Conservation (phyloP, 176 grass and related monocot species). For the Aegilops longissima region DNA sequence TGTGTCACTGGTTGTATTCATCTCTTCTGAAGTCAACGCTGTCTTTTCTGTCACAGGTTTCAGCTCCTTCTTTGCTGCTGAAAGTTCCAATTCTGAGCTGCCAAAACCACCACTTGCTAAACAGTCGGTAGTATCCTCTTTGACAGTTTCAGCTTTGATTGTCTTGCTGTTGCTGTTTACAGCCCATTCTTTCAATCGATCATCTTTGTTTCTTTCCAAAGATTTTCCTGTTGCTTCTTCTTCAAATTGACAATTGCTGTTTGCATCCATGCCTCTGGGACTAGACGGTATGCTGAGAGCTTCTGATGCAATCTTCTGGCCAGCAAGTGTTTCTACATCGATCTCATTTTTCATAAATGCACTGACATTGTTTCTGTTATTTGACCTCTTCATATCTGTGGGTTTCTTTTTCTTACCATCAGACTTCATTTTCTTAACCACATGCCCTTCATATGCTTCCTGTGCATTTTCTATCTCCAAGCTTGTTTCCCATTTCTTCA, state of each 20-base stretch:
- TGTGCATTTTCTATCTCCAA: slow-evolving; percentile 36
- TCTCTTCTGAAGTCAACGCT: slow-evolving; percentile 47
- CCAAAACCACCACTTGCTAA: slow-evolving; percentile 48
- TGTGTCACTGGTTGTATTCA: slow-evolving; percentile 44
- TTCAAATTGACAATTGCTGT: slow-evolving; percentile 42
- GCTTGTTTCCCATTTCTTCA: slow-evolving; percentile 50
- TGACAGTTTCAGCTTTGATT: slow-evolving; percentile 39
- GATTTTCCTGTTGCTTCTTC: slow-evolving; percentile 35
- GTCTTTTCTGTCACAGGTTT: slow-evolving; percentile 58
- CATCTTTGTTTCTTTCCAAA: slow-evolving; percentile 44
- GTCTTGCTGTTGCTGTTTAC: slow-evolving; percentile 33
- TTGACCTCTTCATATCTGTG: slow-evolving; percentile 46
- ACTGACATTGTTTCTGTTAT: slow-evolving; percentile 37
- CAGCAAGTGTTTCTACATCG: slow-evolving; percentile 44
- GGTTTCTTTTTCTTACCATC: slow-evolving; percentile 52
- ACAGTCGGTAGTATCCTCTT: slow-evolving; percentile 35
- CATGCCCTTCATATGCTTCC: slow-evolving; percentile 42
- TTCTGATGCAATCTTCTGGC: slow-evolving; percentile 47
- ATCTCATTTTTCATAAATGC: slow-evolving; percentile 49
- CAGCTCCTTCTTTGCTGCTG: slow-evolving; percentile 40
- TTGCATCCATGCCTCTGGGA: slow-evolving; percentile 36
- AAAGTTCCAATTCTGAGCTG: slow-evolving; percentile 46
- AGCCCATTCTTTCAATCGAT: slow-evolving; percentile 34
- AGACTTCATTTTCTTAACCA: slow-evolving; percentile 54
- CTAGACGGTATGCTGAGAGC: slow-evolving; percentile 47